Conservation (phyloP, 2,329 filamentous ascomycete species). For the Colletotrichum falcatum region DNA sequence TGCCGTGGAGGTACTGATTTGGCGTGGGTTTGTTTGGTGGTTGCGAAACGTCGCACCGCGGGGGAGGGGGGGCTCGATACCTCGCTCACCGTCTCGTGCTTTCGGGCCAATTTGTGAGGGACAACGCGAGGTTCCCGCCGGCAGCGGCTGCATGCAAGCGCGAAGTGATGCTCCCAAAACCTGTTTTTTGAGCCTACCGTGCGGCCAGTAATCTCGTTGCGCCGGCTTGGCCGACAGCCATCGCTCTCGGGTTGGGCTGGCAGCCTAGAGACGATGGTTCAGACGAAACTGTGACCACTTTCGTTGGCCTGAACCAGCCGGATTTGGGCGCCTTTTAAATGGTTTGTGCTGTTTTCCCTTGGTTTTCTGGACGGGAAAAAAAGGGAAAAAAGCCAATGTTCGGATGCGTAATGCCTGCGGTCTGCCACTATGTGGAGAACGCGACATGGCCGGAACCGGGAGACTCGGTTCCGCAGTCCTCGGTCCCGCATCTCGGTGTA, state of each 20-base stretch:
- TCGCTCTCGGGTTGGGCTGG: slow-evolving; percentile 8
- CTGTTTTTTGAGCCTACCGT: slow-evolving; percentile 35
- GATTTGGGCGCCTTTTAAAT: slow-evolving; percentile 2
- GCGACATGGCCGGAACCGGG: slow-evolving; percentile 18
- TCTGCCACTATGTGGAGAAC: neutral
- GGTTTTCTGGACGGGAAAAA: slow-evolving; percentile 13
- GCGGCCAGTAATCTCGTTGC: slow-evolving; percentile 31
- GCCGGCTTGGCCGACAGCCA: slow-evolving; percentile 38
- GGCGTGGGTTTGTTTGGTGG: slow-evolving; percentile 2
- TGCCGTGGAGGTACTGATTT: slow-evolving; percentile 11
- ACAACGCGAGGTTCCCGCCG: slow-evolving; percentile 37
- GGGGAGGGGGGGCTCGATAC: neutral
- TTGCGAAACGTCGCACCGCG: slow-evolving; percentile 5
- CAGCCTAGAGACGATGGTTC: slow-evolving; percentile 27
- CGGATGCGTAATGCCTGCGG: neutral
- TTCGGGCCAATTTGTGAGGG: slow-evolving; percentile 26
- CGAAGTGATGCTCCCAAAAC: slow-evolving; percentile 40
- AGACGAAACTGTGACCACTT: slow-evolving; percentile 21
- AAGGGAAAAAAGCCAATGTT: neutral
- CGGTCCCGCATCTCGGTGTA: neutral
- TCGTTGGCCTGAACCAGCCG: neutral
- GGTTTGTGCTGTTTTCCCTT: slow-evolving; percentile 8
- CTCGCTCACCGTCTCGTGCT: slow-evolving; percentile 37
- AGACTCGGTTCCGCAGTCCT: slow-evolving; percentile 1
- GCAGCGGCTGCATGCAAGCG: slow-evolving; percentile 40